Evolutionary conservation across 2,329 filamentous ascomycete species (phyloP), one percentile per base, ranked within the genome.

Genomic region (Teratosphaeria pseudoeucalypti): DNA sequence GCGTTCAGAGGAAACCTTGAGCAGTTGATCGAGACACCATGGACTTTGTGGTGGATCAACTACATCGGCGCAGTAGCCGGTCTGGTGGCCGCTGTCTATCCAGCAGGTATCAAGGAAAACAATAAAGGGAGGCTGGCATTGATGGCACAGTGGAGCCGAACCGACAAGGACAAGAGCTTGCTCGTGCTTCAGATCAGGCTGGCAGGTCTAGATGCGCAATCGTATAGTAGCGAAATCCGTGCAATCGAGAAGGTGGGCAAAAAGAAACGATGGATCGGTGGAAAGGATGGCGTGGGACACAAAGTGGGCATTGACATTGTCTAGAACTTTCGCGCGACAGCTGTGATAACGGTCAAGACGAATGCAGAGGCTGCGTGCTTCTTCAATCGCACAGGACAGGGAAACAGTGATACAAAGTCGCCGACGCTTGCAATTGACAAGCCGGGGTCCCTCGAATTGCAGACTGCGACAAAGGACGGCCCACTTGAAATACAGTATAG

Each of bases 31-130:
- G 81, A 80, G 0, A 65, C 62, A 4, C 70, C 75, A 0, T 78
- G 80, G 63, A 77, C 81, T 60, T 75, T 80, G 11, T 89, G 85
- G 85, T 88, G 85, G 85, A 79, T 81, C 58, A 78, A 77, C 57
- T 88, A 86, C 66, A 66, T 87, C 0, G 86, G 86, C 0, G 77
- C 79, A 16, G 77, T 88, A 1, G 84, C 82, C 2, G 76, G 75
- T 5, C 69, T 88, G 10, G 73, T 87, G 34, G 82, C 80, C 0
- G 76, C 74, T 10, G 74, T 88, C 9, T 87, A 85, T 71, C 86
- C 86, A 0, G 79, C 82, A 1, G 85, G 86, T 1, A 71, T 77
- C 1, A 69, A 81, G 2, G 61, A 65, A 57, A 62, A 62, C 6
- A 65, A 67, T 34, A 73, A 77, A 61, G 73, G 75, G 19, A 73